Conservation (phyloP, 495 filamentous ascomycete genomes). For the Penicillium alfredii region DNA sequence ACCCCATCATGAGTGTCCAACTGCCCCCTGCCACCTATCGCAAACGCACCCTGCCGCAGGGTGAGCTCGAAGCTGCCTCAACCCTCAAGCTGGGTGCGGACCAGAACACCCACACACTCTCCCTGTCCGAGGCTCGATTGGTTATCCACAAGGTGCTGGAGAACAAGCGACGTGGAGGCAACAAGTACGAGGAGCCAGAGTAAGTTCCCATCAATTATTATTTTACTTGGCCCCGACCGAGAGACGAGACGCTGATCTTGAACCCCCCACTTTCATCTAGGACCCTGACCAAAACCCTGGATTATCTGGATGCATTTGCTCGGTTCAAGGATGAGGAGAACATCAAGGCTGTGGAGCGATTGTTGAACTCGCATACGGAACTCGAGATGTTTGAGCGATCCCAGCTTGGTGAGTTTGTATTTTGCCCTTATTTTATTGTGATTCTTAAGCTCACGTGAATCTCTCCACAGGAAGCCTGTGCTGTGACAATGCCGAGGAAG, state of each 20-base stretch:
- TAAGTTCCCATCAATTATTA: constrained; percentile 16
- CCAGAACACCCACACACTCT: constrained; percentile 77
- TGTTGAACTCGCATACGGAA: constrained; percentile 69
- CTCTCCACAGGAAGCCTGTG: constrained; percentile 69
- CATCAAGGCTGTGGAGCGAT: constrained; percentile 81
- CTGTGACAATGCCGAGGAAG: constrained; percentile 88
- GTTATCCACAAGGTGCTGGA: constrained; percentile 82
- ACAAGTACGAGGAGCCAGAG: constrained; percentile 49
- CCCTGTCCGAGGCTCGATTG: constrained; percentile 82
- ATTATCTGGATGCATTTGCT: constrained; percentile 89
- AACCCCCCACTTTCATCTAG: constrained; percentile 31
- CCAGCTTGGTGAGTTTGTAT: constrained; percentile 66
- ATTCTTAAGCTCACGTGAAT: background rate
- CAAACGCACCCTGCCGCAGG: constrained; percentile 62
- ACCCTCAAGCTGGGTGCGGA: constrained; percentile 88
- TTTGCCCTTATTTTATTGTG: constrained; percentile 7
- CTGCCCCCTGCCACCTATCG: constrained; percentile 57
- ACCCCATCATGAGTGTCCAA: constrained; percentile 32
- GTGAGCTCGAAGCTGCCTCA: constrained; percentile 81
- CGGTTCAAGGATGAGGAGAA: constrained; percentile 93
- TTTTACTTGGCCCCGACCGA: background rate
- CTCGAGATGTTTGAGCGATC: constrained; percentile 87
- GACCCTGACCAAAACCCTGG: constrained; percentile 72
- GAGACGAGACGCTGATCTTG: constrained; percentile 7
- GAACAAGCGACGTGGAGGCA: constrained; percentile 45